Evolutionary conservation across 495 filamentous ascomycete species (phyloP).

Genomic region (Neurospora sublineolata): DNA sequence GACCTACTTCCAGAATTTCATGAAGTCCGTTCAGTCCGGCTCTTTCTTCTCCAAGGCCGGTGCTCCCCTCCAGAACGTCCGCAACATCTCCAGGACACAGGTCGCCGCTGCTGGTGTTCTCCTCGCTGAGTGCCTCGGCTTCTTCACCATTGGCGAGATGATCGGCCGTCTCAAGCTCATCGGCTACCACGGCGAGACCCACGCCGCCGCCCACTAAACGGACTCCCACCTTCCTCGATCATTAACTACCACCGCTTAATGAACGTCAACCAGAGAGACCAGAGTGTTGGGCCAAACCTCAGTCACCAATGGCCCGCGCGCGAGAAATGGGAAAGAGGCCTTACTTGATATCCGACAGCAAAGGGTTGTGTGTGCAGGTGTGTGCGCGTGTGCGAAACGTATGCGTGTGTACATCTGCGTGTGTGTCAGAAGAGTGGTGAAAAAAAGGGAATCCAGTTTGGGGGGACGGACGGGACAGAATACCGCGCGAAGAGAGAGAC

Average conservation of each 20-base stretch:
- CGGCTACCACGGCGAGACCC: slow-evolving; percentile 66
- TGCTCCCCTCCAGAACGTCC: slow-evolving; percentile 48
- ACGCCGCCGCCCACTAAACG: slow-evolving; percentile 42
- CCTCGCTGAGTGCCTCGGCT: slow-evolving; percentile 77
- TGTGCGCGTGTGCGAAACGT: not conserved
- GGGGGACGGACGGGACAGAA: not conserved
- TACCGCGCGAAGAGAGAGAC: not conserved
- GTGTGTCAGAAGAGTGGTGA: not conserved
- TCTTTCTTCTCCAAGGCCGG: slow-evolving; percentile 28
- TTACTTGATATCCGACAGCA: not conserved
- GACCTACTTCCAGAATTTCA: slow-evolving; percentile 65
- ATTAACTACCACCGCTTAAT: not conserved
- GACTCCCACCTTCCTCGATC: not conserved
- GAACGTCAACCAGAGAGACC: not conserved
- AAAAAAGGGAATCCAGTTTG: not conserved
- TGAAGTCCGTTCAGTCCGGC: slow-evolving; percentile 52
- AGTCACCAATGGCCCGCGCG: not conserved
- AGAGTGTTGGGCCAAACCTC: not conserved
- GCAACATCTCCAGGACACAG: slow-evolving; percentile 59
- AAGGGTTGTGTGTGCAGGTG: not conserved
- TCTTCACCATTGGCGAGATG: slow-evolving; percentile 97
- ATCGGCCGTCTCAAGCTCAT: slow-evolving; percentile 87
- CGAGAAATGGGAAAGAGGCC: not conserved
- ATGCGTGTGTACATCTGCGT: not conserved
- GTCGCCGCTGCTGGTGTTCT: slow-evolving; percentile 61